Percentiles rank a stretch among this genome's conserved stretches.
phyloP scores from a whole-genome alignment of 345 rosid genomes.

The Eucalyptus grandis region DNA sequence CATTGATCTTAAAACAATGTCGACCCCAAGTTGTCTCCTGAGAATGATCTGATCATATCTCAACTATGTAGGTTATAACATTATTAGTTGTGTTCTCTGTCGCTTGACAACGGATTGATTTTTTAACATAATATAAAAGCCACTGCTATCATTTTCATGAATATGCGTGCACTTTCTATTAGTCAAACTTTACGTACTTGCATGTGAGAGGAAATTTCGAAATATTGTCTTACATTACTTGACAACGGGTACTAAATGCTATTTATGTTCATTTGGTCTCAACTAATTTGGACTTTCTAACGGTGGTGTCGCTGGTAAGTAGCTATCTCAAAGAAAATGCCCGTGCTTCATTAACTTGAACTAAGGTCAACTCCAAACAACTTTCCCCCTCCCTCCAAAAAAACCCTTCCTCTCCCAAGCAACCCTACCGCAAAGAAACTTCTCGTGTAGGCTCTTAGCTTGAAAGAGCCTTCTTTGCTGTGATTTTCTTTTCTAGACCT shows the following conservation, averaged over 20 bases:
- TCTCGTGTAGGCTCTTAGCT: neutral
- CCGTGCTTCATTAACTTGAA: neutral
- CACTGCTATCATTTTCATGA: too few species aligned
- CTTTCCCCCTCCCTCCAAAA: too few species aligned
- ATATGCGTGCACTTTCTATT: neutral
- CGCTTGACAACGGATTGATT: neutral
- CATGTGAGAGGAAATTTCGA: neutral
- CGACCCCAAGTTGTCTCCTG: neutral
- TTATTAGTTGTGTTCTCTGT: fast-evolving
- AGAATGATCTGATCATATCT: neutral
- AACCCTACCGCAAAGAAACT: neutral
- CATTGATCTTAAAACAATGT: neutral
- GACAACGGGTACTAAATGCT: neutral
- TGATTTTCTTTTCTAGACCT: neutral
- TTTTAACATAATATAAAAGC: too few species aligned
- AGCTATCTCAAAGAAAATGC: neutral
- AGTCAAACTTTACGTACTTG: fast-evolving
- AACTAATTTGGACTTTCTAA: neutral
- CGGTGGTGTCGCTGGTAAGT: neutral
- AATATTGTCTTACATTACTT: neutral
- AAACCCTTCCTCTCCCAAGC: neutral
- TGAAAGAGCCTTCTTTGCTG: neutral
- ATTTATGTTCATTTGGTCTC: neutral
- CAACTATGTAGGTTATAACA: neutral
- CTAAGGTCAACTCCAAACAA: neutral